Conservation (phyloP, 768 basidiomycete species). For the Fomitopsis pulvina region DNA sequence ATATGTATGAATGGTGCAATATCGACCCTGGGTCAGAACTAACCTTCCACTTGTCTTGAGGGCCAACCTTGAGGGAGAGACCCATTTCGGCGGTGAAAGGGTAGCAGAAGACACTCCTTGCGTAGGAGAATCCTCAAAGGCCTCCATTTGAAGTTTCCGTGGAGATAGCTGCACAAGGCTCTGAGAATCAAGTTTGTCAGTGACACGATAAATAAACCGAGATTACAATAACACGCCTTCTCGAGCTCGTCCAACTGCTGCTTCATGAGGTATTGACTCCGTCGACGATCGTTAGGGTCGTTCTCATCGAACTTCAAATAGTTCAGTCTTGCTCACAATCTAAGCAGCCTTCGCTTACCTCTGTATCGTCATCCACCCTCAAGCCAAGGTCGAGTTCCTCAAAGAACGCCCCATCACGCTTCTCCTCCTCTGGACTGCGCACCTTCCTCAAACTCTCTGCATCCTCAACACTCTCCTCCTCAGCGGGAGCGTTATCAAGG, state of each 20-base stretch:
- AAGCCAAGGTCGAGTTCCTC: slow-evolving; percentile 41
- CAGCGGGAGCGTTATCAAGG: slow-evolving; percentile 26
- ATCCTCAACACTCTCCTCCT: slow-evolving; percentile 12
- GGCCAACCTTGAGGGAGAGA: slow-evolving; percentile 1
- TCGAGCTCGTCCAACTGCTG: slow-evolving; percentile 78
- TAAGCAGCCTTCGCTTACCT: slow-evolving; percentile 13
- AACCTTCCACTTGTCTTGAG: neutral
- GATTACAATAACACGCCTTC: slow-evolving; percentile 35
- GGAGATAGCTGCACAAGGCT: slow-evolving; percentile 22
- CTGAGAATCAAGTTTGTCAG: slow-evolving; percentile 3
- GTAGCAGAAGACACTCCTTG: slow-evolving; percentile 5
- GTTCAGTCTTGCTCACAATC: slow-evolving; percentile 19
- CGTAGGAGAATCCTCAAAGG: slow-evolving; percentile 13
- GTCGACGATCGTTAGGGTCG: slow-evolving; percentile 68
- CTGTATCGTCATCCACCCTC: slow-evolving; percentile 36
- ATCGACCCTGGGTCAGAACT: neutral
- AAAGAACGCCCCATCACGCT: slow-evolving; percentile 39
- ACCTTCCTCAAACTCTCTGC: neutral
- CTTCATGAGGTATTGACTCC: slow-evolving; percentile 69
- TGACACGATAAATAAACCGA: neutral
- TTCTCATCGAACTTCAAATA: slow-evolving; percentile 52
- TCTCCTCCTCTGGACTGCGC: slow-evolving; percentile 34
- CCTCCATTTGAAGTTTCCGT: slow-evolving; percentile 15
- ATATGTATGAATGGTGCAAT: neutral
- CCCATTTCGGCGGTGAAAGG: slow-evolving; percentile 11